Base-by-base conservation (phyloP, 2,329 filamentous ascomycete genomes). In the Arthrocladium fulminans region DNA sequence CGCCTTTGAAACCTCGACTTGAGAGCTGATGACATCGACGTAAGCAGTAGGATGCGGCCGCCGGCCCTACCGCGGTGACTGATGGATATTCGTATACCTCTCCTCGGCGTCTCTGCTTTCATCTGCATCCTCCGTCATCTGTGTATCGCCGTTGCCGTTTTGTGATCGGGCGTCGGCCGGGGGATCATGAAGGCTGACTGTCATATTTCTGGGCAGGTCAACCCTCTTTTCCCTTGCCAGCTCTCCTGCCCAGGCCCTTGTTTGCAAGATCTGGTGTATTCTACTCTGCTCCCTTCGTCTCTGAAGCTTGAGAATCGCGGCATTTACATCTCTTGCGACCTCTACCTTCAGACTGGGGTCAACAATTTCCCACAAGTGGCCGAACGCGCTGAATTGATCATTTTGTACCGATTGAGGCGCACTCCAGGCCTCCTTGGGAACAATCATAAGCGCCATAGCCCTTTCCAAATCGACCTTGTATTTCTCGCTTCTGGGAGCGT, bases 401-500 rank as follows among this genome's bases (percentile, higher is more conserved):
- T 38, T 51, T n/a, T 54, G 53, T n/a, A 48, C 49, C 37, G 54
- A 48, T 20, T 51, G 80, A 2, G 86, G 81, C 38, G 86, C 80
- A 30, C 96, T 75, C 56, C 56, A 58, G 5, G 51, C 53, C 46
- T 92, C 85, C n/a, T 80, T 76, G 1, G 87, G 82, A 58, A 96
- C 95, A 37, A 98, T 84, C 32, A 98, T 73, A 34, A 98, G 75
- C 0, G 88, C 84, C 83, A 98, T 95, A 0, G 92, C 96, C 62
- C 83, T 80, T 67, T 98, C 92, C 9, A 98, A 74, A 52, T 94
- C 88, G 55, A 84, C 79, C 10, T 96, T 74, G 56, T 95, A 97
- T 38, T 84, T 80, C 3, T 79, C 76, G 56, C 88, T 88, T 3
- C 81, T 86, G 0, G 89, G 83, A 6, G 90, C 92, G 48, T 88